These are phyloP conservation scores for Trichophyton schoenleinii DNA, from an alignment of 2,329 filamentous ascomycete species.

Conservation along the genomic window DNA sequence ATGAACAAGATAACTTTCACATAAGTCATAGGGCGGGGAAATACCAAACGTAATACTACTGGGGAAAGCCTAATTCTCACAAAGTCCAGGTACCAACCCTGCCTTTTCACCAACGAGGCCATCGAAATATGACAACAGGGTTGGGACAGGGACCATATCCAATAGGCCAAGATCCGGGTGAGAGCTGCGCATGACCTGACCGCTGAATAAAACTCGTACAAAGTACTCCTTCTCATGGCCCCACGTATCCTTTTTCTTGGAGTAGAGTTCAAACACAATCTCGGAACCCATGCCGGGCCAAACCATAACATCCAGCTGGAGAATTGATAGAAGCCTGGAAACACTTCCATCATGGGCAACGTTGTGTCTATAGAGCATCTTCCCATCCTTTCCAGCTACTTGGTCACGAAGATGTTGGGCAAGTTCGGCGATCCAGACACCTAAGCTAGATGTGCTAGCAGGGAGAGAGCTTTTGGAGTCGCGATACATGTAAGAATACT, in stretches of 20 bases:
- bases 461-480: conserved; percentile 50
- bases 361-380: conserved; percentile 56
- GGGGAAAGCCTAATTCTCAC: conserved; percentile 11
- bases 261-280: conserved; percentile 63
- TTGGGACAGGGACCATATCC: conserved; percentile 57
- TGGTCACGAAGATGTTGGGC: conserved; percentile 50
- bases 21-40: background rate
- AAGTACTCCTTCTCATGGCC: conserved; percentile 30
- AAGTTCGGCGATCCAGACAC: conserved; percentile 64
- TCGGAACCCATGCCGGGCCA: conserved; percentile 78
- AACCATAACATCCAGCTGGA: conserved; percentile 65
- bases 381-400: conserved; percentile 29
- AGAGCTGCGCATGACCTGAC: conserved; percentile 53
- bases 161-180: conserved; percentile 55
- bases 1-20: too few relatives aligned
- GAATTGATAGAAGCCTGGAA: conserved; percentile 51
- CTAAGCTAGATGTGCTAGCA: conserved; percentile 50
- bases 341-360: conserved; percentile 69
- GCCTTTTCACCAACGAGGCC: conserved; percentile 49
- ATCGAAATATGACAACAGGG: conserved; percentile 57
- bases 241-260: conserved; percentile 26
- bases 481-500: conserved; percentile 68
- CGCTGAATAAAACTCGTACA: conserved; percentile 59
- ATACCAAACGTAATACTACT: background rate
- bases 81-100: conserved; percentile 30